Percentiles rank a stretch among this genome's conserved stretches.
Conservation (phyloP, 352 stramenopile species). For the Phytopythium litorale region DNA sequence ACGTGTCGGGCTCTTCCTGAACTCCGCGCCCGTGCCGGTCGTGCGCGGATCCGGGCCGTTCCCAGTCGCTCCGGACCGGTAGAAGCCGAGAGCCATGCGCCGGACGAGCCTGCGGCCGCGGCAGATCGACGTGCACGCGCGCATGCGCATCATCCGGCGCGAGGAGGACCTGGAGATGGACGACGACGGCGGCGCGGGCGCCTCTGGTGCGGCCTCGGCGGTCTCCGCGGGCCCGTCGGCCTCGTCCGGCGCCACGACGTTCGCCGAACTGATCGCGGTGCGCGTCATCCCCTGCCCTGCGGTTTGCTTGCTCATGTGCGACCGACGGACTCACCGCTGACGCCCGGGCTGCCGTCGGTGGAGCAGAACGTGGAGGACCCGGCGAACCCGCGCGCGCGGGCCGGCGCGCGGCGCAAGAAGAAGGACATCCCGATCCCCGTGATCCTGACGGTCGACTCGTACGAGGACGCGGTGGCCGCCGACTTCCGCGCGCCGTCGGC, state of each 20-base stretch:
- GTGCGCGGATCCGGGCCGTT: background rate
- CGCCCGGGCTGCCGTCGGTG: background rate
- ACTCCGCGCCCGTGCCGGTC: background rate
- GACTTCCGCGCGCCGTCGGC: conserved; percentile 75
- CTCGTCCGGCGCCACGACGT: conserved; percentile 27
- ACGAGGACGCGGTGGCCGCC: conserved; percentile 58
- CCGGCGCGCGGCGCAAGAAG: conserved; percentile 45
- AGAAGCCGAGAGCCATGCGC: conserved; percentile 32
- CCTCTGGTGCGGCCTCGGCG: conserved; percentile 6
- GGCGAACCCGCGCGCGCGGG: conserved; percentile 18
- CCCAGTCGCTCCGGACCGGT: background rate
- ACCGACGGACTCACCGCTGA: background rate
- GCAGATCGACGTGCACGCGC: conserved; percentile 86
- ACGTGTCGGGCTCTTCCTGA: background rate
- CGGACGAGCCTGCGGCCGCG: conserved; percentile 82
- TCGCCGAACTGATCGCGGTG: conserved; percentile 74
- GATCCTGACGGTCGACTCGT: conserved; percentile 59
- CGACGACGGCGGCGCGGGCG: conserved; percentile 32
- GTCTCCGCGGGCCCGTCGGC: conserved; percentile 42
- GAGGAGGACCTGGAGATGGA: conserved; percentile 77
- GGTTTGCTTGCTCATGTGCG: background rate
- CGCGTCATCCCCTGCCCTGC: background rate
- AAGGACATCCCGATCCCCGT: conserved; percentile 87
- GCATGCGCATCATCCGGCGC: conserved; percentile 79
- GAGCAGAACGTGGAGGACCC: conserved; percentile 58